These are phyloP conservation scores for Rhizopogon vesiculosus DNA, from an alignment of 768 basidiomycete genomes.

Conservation along the genomic window DNA sequence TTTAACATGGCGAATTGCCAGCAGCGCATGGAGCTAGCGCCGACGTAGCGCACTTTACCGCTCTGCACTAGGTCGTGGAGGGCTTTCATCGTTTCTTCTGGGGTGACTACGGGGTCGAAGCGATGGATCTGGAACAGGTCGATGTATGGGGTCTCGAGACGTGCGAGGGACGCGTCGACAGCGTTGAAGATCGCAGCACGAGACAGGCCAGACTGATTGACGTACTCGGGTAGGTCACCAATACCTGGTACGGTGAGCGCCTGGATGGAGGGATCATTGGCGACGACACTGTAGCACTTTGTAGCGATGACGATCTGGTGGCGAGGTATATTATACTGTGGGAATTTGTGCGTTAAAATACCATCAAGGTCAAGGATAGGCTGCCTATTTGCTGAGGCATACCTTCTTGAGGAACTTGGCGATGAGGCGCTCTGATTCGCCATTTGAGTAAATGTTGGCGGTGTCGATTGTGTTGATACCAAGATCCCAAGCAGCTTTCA, in stretches of 20 bases:
- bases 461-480: constrained; percentile 22
- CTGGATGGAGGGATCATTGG: neutral
- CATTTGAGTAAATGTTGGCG: constrained; percentile 32
- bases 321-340: constrained; percentile 21
- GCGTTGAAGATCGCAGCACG: constrained; percentile 33
- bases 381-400: no score
- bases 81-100: constrained; percentile 46
- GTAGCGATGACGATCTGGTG: constrained; percentile 26
- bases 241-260: neutral
- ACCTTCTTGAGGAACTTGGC: constrained; percentile 30
- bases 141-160: constrained; percentile 31
- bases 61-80: constrained; percentile 44
- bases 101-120: constrained; percentile 31
- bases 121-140: constrained; percentile 43
- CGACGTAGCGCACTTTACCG: constrained; percentile 49
- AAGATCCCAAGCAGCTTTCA: constrained; percentile 34
- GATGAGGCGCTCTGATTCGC: constrained; percentile 32
- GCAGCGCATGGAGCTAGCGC: constrained; percentile 30
- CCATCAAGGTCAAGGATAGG: no score
- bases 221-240: constrained; percentile 12
- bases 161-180: constrained; percentile 31
- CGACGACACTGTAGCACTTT: constrained; percentile 19
- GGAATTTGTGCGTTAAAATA: no score
- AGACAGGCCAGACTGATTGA: constrained; percentile 11
- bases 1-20: constrained; percentile 32